Evolutionary conservation across 371 early-diverging fungal species (phyloP), one percentile per base, ranked within the genome.

Genomic region (Umbelopsis sp.): DNA sequence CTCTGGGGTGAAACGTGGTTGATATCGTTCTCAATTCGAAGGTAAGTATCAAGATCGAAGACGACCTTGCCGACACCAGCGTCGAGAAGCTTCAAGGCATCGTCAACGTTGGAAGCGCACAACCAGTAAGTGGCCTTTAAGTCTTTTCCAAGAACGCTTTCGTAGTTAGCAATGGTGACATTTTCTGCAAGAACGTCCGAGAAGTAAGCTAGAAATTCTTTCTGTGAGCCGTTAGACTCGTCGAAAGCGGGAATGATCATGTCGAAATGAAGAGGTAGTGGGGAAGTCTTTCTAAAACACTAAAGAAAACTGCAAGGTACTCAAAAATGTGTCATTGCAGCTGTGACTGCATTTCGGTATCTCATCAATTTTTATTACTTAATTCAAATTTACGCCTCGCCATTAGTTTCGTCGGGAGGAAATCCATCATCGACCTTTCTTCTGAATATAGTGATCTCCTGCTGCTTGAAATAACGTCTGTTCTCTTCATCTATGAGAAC

Each of bases 401-500:
- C 57, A 18, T 57, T 57, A 14, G 57, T 35, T 29, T 57, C 57
- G 18, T 57, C 57, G 14, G 57, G 57, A 57, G 57, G 35, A 35
- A 57, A 57, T 57, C 57, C 57, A 35, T 57, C 57, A 35, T 57
- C 57, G 18, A 57, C 72, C 65, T 78, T 84, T 67, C 89, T 80
- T 76, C 95, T 85, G 78, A 85, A 94, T 70, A 95, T 87, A 32
- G 95, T 94, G 45, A 95, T 94, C 70, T 98, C 99, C 84, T 98
- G 97, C 80, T 98, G 97, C 83, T 97, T 97, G 70, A 94, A 97
- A 76, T 99, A 99, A 63, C 98, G 88, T 48, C 99, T 87, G 80
- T 96, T 97, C 77, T 99, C 99, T 74, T 98, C 98, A 76, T 99
- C 99, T 66, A 98, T 90, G 22, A 99, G 86, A 6, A 99, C 99